Evolutionary conservation across 2,329 filamentous ascomycete species (phyloP), one percentile per base, ranked within the genome.

Genomic region (Trichophyton schoenleinii): DNA sequence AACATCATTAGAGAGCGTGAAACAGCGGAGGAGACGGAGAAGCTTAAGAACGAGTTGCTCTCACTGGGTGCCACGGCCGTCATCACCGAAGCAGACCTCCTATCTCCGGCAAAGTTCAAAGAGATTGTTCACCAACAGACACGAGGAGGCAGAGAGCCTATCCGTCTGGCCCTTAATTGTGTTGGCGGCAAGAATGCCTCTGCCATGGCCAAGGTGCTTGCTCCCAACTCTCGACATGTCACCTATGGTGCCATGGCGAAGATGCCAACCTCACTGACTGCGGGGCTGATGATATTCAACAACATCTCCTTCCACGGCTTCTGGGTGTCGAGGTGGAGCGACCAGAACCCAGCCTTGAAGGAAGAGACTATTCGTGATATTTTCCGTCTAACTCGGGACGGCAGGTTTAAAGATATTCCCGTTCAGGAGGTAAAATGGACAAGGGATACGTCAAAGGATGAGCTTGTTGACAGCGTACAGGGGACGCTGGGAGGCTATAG

Each of bases 211-310:
- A 89, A 91, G 69, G 81, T 83, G 5, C 80, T 99, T 2, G 80
- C 81, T 3, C 77, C 83, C 0, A 82, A 83, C 22, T 88, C 83
- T 1, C 86, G 87, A 61, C 79, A 97, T 73, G 90, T 99, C 25
- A 96, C 92, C 3, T 99, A 99, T 71, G 94, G 94, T 28, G 92
- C 89, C 58, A 99, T 99, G 94, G 85, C 88, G 38, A 88, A 88
- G 72, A 87, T 95, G 77, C 91, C 92, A 0, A 81, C 96, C 28
- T 80, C 82, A 5, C 75, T 97, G 64, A 90, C 92, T 0, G 88
- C 91, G 0, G 88, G 88, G 0, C 79, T 95, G 67, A 78, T 97
- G 63, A 99, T 99, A 68, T 99, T 99, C 78, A 94, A 92, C 74
- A 85, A 97, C 68, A 80, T 97, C 59, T 81, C 83, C 59, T 95